Evolutionary conservation across 306 rosid species (phyloP), one percentile per base, ranked within the genome.

Genomic region (Crotalaria pallida): DNA sequence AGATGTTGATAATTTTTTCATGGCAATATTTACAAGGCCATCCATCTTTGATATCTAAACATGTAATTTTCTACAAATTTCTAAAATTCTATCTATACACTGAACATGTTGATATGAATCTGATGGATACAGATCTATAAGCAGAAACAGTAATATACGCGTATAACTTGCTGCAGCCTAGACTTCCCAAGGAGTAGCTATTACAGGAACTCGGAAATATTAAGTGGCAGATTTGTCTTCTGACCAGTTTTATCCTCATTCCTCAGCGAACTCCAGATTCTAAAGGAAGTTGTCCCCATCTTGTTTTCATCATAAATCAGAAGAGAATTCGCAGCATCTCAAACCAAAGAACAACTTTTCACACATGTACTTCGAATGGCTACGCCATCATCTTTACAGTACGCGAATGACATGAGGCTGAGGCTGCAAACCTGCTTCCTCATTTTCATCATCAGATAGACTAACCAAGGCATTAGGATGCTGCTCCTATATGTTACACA

Each of bases 381-480:
- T 40, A 57, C 15, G n/a, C n/a, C n/a, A 15, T 17, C 5, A 33
- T 23, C 51, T 82, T 83, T 58, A 88, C 64, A 81, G 83, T 12
- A 84, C 80, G 36, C 72, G 87, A 73, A 83, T 83, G 52, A 81
- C 52, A 65, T 72, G 90, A 13, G 85, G 82, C 67, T 71, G 89
- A 36, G 81, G 81, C 74, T 82, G 87, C 77, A 69, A 50, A 26
- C 19, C 71, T 11, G 59, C 72, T 77, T 67, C 65, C 58, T 82
- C 88, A 1, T 50, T 79, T 66, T 82, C 88, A 36, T 79, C 90
- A 3, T 85, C 87, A 0, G 91, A 83, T 65, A 81, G 82, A 67
- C 41, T 58, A 3, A 60, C 74, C 59, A 59, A 50, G 24, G 85
- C 79, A 83, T 49, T 75, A n/a, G 89, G 80, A 72, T 81, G 82